Percentiles rank a stretch among this genome's conserved stretches.
Evolutionary conservation across 2,329 filamentous ascomycete species (phyloP).

Genomic region (Pseudogymnoascus sp.): DNA sequence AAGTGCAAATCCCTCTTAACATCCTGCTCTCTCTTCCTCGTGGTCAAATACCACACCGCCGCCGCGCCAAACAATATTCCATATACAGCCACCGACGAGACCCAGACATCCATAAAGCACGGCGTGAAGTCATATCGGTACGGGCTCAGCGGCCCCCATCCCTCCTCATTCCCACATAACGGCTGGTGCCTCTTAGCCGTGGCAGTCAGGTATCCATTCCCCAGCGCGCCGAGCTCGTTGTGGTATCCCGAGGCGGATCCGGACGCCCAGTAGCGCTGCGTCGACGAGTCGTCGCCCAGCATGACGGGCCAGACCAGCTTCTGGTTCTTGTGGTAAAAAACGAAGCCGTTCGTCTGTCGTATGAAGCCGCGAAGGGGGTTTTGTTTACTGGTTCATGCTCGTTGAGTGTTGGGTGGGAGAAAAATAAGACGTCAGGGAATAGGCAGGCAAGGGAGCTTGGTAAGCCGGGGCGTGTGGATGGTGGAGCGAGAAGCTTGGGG

Average conservation of each 20-base stretch:
- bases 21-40: slow-evolving; percentile 56
- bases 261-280: slow-evolving; percentile 34
- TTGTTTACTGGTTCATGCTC: background rate
- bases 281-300: slow-evolving; percentile 12
- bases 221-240: slow-evolving; percentile 40
- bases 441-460: slow-evolving; percentile 6
- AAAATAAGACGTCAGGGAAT: slow-evolving; percentile 7
- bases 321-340: background rate
- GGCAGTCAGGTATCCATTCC: slow-evolving; percentile 51
- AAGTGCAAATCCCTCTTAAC: slow-evolving; percentile 86
- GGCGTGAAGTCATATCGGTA: slow-evolving; percentile 90
- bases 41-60: slow-evolving; percentile 73
- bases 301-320: slow-evolving; percentile 14
- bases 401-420: background rate
- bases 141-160: slow-evolving; percentile 89
- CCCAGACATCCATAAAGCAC: slow-evolving; percentile 91
- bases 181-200: slow-evolving; percentile 45
- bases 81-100: slow-evolving; percentile 68
- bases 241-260: slow-evolving; percentile 56
- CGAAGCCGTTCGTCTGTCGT: background rate
- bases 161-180: slow-evolving; percentile 81
- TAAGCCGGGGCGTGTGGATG: slow-evolving; percentile 1
- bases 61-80: slow-evolving; percentile 70
- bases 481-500: slow-evolving; percentile 6
- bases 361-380: background rate